phyloP scores from a whole-genome alignment of 352 stramenopile genomes.

The Aphanomyces invadans region DNA sequence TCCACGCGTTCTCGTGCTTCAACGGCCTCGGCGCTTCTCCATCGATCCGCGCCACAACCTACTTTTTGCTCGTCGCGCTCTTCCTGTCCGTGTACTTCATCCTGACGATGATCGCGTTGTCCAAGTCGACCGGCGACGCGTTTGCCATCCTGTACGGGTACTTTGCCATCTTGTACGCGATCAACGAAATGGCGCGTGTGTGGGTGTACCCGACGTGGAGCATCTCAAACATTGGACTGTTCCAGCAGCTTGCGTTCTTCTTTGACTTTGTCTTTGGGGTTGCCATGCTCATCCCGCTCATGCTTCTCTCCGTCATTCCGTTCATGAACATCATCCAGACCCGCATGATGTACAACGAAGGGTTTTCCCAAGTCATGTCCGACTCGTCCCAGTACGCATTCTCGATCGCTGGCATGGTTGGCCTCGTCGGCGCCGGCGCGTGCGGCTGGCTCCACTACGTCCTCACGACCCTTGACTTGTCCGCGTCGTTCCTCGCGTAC shows the following conservation, averaged over 20 bases:
- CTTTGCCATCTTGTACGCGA: slow-evolving; percentile 47
- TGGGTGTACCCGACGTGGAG: slow-evolving; percentile 54
- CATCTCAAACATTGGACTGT: slow-evolving; percentile 44
- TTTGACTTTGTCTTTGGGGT: slow-evolving; percentile 73
- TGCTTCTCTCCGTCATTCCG: slow-evolving; percentile 60
- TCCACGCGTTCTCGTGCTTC: slow-evolving; percentile 39
- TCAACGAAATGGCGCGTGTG: slow-evolving; percentile 70
- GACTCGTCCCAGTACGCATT: slow-evolving; percentile 72
- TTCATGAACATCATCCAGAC: slow-evolving; percentile 78
- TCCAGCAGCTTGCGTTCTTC: slow-evolving; percentile 69
- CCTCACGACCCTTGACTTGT: slow-evolving; percentile 53
- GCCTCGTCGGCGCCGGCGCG: slow-evolving; percentile 46
- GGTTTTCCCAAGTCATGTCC: slow-evolving; percentile 73
- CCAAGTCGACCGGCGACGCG: slow-evolving; percentile 35
- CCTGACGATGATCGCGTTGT: slow-evolving; percentile 31
- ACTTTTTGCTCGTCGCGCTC: slow-evolving; percentile 33
- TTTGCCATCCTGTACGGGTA: slow-evolving; percentile 63
- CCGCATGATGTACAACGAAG: slow-evolving; percentile 83
- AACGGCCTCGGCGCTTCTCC: slow-evolving; percentile 39
- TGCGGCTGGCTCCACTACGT: slow-evolving; percentile 65
- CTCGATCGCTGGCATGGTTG: slow-evolving; percentile 58
- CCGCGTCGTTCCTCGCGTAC: slow-evolving; percentile 60
- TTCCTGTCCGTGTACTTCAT: slow-evolving; percentile 44
- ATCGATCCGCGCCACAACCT: slow-evolving; percentile 41
- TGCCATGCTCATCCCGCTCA: slow-evolving; percentile 50